These are phyloP conservation scores for Boletus semigastroideus DNA, from an alignment of 1,284 basidiomycete genomes.

Conservation along the genomic window DNA sequence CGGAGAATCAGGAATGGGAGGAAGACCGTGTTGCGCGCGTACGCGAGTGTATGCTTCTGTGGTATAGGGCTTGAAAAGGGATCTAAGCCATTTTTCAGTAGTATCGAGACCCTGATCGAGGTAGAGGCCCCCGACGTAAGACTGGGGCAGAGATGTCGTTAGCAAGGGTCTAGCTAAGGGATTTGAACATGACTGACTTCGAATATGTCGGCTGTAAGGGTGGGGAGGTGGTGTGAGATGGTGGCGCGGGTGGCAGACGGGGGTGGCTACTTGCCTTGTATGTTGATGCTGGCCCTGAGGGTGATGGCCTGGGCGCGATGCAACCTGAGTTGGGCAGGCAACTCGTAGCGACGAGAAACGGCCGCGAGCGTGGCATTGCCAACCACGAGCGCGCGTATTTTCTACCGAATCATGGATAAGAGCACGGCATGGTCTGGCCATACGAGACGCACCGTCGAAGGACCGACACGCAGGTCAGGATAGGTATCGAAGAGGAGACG, in stretches of 20 bases:
- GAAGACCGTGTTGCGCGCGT: constrained; percentile 61
- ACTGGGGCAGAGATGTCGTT: constrained; percentile 38
- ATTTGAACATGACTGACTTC: constrained; percentile 47
- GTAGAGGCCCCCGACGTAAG: constrained; percentile 73
- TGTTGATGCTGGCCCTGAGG: constrained; percentile 58
- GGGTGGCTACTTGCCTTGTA: constrained; percentile 55
- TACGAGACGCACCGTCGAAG: constrained; percentile 57
- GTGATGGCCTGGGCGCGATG: constrained; percentile 71
- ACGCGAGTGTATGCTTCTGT: constrained; percentile 58
- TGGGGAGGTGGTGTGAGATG: constrained; percentile 9
- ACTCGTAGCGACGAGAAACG: constrained; percentile 61
- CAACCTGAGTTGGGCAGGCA: constrained; percentile 57
- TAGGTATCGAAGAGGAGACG: constrained; percentile 58
- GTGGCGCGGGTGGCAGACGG: not conserved
- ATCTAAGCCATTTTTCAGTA: constrained; percentile 56
- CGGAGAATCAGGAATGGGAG: constrained; percentile 24
- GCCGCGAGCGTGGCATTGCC: constrained; percentile 69
- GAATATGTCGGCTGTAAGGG: constrained; percentile 62
- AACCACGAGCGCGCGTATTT: constrained; percentile 70
- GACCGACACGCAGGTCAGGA: constrained; percentile 71
- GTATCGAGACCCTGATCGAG: constrained; percentile 60
- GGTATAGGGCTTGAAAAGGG: constrained; percentile 62
- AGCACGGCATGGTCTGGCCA: not conserved
- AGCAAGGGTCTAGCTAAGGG: constrained; percentile 1
- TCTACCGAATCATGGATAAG: constrained; percentile 40